Evolutionary conservation across 2,329 filamentous ascomycete genomes (phyloP), one percentile per base, ranked within the genome.

Genomic region (Cladophialophora immunda): DNA sequence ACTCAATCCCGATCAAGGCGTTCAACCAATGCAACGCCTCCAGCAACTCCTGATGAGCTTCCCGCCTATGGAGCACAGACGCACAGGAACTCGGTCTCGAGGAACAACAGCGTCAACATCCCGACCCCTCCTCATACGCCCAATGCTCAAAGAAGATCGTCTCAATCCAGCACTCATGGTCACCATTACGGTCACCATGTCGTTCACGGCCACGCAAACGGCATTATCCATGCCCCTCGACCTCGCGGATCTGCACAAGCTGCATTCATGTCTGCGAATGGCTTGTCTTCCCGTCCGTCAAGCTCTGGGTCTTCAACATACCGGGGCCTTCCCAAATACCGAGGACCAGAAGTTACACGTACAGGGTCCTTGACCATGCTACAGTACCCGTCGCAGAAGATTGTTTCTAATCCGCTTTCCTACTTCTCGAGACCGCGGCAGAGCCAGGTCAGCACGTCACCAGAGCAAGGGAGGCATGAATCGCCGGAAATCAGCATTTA

Each of bases 281-380:
- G 55, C 32, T 34, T 55, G n/a, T 65, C 69, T 32, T 68, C 71
- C 3, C 65, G 71, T 17, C 69, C 71, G 54, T 69, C 71, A 34
- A 72, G 71, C 57, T 69, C 69, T 34, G 62, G 65, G 3, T 72
- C 71, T 50, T 71, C 70, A 4, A 66, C 62, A 17, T 73, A 71
- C 61, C 69, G 71, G 36, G 67, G 68, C 22, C 66, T 68, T 36
- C 66, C 66, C n/a, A 71, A 63, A 30, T 71, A 71, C 50, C 61
- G 70, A 58, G 71, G 71, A 4, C 71, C 69, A 22, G 71, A 73
- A 62, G 66, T 73, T 32, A 73, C 71, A 8, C 66, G 68, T n/a
- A 71, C 68, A n/a, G 70, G 69, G 2, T 71, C 69, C 9, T 60
- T 70, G 56, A 71, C 68, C 47, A 73, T 73, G 70, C 63, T 73